Conservation (phyloP, 768 basidiomycete species). For the Grammothele lineata region DNA sequence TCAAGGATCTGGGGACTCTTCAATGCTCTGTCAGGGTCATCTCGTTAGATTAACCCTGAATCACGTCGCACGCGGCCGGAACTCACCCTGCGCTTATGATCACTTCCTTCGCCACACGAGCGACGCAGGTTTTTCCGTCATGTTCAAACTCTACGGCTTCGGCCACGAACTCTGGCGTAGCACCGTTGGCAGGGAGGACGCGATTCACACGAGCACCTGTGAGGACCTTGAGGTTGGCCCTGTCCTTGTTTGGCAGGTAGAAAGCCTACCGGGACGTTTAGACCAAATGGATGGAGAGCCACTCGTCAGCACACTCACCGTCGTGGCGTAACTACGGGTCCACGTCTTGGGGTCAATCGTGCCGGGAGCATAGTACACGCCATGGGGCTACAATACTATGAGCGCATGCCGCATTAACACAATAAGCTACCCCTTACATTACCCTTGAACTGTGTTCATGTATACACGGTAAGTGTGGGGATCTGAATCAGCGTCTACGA, state of each 20-base stretch:
- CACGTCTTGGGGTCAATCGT: conserved; percentile 14
- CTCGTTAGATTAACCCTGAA: too few relatives aligned
- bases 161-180: conserved; percentile 30
- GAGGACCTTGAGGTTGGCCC: conserved; percentile 28
- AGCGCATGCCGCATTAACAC: background rate
- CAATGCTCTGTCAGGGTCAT: conserved; percentile 6
- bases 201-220: conserved; percentile 26
- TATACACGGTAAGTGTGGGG: too few relatives aligned
- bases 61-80: too few relatives aligned
- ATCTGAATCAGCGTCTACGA: too few relatives aligned
- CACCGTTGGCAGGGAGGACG: conserved; percentile 15
- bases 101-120: conserved; percentile 45
- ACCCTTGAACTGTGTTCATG: conserved; percentile 22
- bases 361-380: conserved; percentile 9
- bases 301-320: too few relatives aligned
- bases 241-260: conserved; percentile 20
- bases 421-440: conserved; percentile 7
- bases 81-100: conserved; percentile 27
- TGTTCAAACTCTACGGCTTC: conserved; percentile 44
- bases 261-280: conserved; percentile 21
- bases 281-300: too few relatives aligned
- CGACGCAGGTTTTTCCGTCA: conserved; percentile 26
- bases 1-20: conserved; percentile 45
- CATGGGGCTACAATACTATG: conserved; percentile 8
- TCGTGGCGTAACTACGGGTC: conserved; percentile 20